Conservation (phyloP, 2,329 filamentous ascomycete species). For the Cladophialophora yegresii region DNA sequence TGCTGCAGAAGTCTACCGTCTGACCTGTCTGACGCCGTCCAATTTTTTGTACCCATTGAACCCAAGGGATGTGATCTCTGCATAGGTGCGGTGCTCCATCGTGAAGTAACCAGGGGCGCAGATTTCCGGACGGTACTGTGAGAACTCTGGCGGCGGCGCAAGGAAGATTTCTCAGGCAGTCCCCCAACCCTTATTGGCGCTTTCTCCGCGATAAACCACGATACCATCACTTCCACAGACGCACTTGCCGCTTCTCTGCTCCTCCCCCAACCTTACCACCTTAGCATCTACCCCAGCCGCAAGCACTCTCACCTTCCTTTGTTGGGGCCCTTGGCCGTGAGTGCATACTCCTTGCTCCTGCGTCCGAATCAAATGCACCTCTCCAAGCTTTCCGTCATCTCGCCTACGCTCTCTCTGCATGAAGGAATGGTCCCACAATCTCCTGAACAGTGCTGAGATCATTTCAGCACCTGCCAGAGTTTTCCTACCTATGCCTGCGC, state of each 20-base stretch:
- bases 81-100: background rate
- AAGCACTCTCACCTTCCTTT: slow-evolving; percentile 11
- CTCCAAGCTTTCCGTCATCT: background rate
- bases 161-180: background rate
- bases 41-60: background rate
- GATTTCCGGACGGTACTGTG: background rate
- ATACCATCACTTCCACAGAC: background rate
- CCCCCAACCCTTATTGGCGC: slow-evolving; percentile 2
- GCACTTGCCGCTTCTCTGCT: background rate
- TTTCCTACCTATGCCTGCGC: background rate
- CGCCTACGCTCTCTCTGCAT: background rate
- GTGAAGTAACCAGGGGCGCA: slow-evolving; percentile 1
- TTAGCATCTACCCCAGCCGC: background rate
- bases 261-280: background rate
- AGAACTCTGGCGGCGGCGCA: background rate
- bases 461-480: background rate
- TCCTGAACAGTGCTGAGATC: slow-evolving; percentile 2
- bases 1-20: background rate
- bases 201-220: slow-evolving; percentile 2
- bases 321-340: background rate
- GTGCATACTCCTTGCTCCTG: slow-evolving; percentile 12
- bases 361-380: background rate
- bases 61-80: background rate
- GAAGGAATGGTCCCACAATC: background rate
- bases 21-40: background rate